Conservation (phyloP, 768 basidiomycete genomes). For the Tulasnella sp. region DNA sequence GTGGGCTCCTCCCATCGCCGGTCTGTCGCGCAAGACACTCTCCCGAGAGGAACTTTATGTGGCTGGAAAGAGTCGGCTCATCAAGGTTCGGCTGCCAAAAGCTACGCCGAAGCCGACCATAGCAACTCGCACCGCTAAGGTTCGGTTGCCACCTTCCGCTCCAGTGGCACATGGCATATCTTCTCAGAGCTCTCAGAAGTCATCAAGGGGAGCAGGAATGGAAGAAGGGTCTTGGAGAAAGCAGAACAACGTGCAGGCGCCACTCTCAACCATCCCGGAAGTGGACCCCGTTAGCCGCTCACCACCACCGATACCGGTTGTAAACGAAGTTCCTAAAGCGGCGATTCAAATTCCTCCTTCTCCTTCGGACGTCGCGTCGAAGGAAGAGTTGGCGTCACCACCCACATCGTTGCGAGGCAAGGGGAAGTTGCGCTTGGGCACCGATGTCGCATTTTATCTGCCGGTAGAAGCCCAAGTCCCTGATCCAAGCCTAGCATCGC, state of each 20-base stretch:
- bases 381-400: conserved; percentile 5
- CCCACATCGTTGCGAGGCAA: not conserved
- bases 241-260: not conserved
- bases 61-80: not conserved
- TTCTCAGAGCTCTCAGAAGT: not conserved
- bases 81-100: not conserved
- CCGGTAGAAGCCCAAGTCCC: not conserved
- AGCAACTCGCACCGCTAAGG: not conserved
- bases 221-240: conserved; percentile 13
- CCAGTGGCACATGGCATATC: not conserved
- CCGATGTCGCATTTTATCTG: conserved; percentile 22
- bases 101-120: not conserved
- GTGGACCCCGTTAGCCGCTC: conserved; percentile 56
- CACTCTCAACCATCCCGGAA: conserved; percentile 17
- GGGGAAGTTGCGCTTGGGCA: conserved; percentile 14
- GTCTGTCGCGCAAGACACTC: conserved; percentile 50
- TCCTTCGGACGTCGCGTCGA: not conserved
- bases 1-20: conserved; percentile 59
- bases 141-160: not conserved
- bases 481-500: conserved; percentile 1
- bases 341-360: not conserved
- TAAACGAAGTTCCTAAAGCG: not conserved
- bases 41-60: conserved; percentile 47
- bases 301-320: conserved; percentile 44
- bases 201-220: not conserved